A percentile compares a stretch with the other conserved stretches of the same genome.
phyloP scores from a whole-genome alignment of 2,329 filamentous ascomycete species.

The Trichoderma atrobrunneum region DNA sequence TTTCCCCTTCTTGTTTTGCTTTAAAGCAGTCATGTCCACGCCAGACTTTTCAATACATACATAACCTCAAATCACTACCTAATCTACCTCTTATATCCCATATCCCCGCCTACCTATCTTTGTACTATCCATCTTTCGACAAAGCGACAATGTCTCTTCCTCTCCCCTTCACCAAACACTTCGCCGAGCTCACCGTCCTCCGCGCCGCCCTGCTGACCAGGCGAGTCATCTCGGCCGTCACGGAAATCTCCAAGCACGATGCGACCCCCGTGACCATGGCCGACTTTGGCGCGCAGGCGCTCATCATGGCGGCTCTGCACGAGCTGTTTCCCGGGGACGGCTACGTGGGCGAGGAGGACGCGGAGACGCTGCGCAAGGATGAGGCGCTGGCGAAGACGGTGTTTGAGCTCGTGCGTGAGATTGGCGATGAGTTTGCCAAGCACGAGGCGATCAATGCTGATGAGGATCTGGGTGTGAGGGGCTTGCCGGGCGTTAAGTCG shows the following conservation, averaged over 20 bases:
- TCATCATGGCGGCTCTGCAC: conserved; percentile 57
- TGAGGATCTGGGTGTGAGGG: conserved; percentile 19
- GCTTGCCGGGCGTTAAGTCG: conserved; percentile 40
- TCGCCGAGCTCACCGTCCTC: conserved; percentile 48
- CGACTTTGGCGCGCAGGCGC: conserved; percentile 62
- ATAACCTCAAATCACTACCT: neutral
- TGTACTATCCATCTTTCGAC: neutral
- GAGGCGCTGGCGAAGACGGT: conserved; percentile 49
- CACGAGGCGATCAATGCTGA: conserved; percentile 18
- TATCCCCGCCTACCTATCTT: neutral
- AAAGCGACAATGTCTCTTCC: neutral
- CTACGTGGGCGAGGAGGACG: conserved; percentile 62
- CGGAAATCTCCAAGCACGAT: conserved; percentile 55
- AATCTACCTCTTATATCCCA: neutral
- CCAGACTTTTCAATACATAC: neutral
- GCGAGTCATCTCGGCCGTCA: conserved; percentile 40
- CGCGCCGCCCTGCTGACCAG: conserved; percentile 58
- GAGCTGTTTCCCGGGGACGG: conserved; percentile 51
- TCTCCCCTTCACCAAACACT: conserved; percentile 21
- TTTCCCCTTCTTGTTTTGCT: neutral
- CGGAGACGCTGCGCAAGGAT: conserved; percentile 50
- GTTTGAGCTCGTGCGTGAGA: conserved; percentile 50
- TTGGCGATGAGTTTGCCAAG: conserved; percentile 17
- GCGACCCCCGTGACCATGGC: conserved; percentile 60
- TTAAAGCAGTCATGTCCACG: neutral